These are phyloP conservation scores for Pichia sp. DNA, from an alignment of 1,139 yeast species.

Conservation along the genomic window DNA sequence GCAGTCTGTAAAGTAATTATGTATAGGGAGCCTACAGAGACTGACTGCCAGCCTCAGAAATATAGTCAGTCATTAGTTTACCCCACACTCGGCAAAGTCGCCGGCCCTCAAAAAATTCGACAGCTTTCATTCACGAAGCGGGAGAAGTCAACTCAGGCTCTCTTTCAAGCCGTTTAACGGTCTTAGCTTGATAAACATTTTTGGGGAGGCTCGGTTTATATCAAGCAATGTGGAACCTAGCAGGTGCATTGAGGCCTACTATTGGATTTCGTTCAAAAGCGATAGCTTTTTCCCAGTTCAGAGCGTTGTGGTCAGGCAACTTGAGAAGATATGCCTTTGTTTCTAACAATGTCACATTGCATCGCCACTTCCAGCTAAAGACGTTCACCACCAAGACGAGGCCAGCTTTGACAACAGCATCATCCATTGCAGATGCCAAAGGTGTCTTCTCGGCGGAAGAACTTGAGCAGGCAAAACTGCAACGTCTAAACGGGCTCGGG, in stretches of 20 bases:
- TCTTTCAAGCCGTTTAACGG: not conserved
- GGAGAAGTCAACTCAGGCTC: not conserved
- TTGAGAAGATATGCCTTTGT: not conserved
- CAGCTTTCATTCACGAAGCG: not conserved
- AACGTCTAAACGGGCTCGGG: conserved; percentile 57
- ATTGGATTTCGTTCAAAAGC: conserved; percentile 2
- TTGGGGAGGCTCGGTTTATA: too few relatives aligned
- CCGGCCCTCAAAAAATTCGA: not conserved
- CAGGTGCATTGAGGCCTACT: conserved; percentile 1
- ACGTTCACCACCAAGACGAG: conserved; percentile 7
- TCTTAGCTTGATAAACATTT: not conserved
- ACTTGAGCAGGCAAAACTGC: conserved; percentile 50
- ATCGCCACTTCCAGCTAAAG: conserved; percentile 5
- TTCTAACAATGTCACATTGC: not conserved
- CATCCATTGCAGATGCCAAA: conserved; percentile 10
- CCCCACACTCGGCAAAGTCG: not conserved
- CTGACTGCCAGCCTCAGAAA: not conserved
- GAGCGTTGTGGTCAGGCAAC: not conserved
- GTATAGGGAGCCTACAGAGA: not conserved
- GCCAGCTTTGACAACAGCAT: conserved; percentile 1
- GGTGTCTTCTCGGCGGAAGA: conserved; percentile 49
- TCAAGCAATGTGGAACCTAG: conserved; percentile 7
- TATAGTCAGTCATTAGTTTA: not conserved
- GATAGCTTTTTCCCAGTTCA: not conserved
- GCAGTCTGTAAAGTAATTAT: not conserved